phyloP scores from a whole-genome alignment of 306 rosid genomes.

The Potentilla sterilis region DNA sequence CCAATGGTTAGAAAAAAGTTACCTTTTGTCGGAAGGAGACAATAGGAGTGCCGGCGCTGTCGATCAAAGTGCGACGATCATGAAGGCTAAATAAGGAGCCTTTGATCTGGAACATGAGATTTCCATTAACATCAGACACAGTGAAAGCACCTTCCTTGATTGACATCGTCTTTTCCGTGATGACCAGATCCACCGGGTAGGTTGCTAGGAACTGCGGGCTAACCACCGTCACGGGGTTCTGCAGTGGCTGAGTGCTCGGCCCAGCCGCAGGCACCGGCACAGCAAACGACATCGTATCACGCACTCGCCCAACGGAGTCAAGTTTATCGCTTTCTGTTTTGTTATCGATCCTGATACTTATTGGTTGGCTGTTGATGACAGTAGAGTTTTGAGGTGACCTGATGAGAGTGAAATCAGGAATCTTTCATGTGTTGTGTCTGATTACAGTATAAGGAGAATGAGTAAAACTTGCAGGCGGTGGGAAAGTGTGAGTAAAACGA shows the following conservation, averaged over 20 bases:
- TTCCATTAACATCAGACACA: slow-evolving; percentile 41
- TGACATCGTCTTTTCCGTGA: slow-evolving; percentile 30
- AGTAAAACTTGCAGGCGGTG: neutral
- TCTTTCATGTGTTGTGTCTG: too few species aligned
- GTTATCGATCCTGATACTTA: neutral
- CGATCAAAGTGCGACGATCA: slow-evolving; percentile 34
- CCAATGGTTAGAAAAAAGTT: too few species aligned
- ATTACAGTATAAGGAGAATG: neutral
- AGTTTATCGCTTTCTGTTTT: neutral
- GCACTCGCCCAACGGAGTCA: neutral
- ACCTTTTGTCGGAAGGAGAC: slow-evolving; percentile 41
- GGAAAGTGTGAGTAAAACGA: too few species aligned
- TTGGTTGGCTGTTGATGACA: neutral
- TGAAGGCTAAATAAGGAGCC: slow-evolving; percentile 42
- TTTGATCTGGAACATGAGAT: slow-evolving; percentile 37
- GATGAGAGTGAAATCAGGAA: neutral
- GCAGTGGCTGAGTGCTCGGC: slow-evolving; percentile 23
- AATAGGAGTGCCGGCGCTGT: slow-evolving; percentile 29
- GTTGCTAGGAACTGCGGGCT: slow-evolving; percentile 28
- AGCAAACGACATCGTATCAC: slow-evolving; percentile 6
- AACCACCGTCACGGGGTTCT: slow-evolving; percentile 28
- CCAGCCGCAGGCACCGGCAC: slow-evolving; percentile 1
- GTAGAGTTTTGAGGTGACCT: neutral
- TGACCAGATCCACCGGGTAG: slow-evolving; percentile 33
- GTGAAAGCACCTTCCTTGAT: slow-evolving; percentile 33